Evolutionary conservation across 768 basidiomycete species (phyloP).

Genomic region (Punctularia strigosozonata): DNA sequence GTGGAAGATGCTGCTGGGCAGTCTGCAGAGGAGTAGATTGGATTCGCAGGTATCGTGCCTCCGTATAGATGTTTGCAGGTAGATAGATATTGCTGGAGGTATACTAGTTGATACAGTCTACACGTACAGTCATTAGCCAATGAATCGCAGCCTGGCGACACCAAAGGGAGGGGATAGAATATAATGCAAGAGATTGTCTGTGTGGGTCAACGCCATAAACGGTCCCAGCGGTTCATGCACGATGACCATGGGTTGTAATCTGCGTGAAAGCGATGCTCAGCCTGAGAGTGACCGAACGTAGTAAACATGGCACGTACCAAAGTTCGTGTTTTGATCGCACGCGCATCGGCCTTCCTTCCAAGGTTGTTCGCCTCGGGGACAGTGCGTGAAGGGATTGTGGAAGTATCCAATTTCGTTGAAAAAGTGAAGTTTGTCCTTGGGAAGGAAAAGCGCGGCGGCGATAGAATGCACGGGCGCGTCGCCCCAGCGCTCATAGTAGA

Average conservation of each 20-base stretch:
- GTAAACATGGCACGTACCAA: slow-evolving; percentile 32
- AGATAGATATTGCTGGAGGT: not conserved
- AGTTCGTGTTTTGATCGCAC: slow-evolving; percentile 41
- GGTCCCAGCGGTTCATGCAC: too few relatives aligned
- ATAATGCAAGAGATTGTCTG: too few relatives aligned
- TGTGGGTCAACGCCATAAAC: not conserved
- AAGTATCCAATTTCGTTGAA: slow-evolving; percentile 62
- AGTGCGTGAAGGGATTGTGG: slow-evolving; percentile 46
- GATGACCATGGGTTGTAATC: too few relatives aligned
- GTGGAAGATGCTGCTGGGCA: not conserved
- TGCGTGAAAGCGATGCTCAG: too few relatives aligned
- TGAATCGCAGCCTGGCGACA: not conserved
- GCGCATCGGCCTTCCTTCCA: slow-evolving; percentile 33
- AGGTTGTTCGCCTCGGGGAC: slow-evolving; percentile 22
- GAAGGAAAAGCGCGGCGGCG: slow-evolving; percentile 33
- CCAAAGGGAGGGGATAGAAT: not conserved
- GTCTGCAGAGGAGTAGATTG: not conserved
- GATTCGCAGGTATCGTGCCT: not conserved
- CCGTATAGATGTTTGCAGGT: not conserved
- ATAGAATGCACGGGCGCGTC: slow-evolving; percentile 41
- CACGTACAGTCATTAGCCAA: not conserved
- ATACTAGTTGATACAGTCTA: not conserved
- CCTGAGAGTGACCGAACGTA: too few relatives aligned
- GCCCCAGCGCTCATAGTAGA: slow-evolving; percentile 67
- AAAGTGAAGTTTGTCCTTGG: slow-evolving; percentile 55